Conservation (phyloP, 768 basidiomycete species). For the Boletus huronensis region DNA sequence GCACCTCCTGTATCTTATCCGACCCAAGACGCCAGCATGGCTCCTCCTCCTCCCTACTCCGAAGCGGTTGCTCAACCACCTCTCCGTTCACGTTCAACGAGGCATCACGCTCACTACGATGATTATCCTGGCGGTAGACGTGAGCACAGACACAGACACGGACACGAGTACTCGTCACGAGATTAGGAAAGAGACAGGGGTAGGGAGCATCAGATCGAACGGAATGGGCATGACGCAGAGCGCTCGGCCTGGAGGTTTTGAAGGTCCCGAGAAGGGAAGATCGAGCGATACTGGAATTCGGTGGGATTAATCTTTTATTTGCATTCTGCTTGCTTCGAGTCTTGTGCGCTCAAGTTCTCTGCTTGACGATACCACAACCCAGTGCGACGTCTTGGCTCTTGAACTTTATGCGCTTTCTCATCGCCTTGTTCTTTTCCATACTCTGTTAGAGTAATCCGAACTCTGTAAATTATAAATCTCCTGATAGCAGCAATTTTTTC, state of each 20-base stretch:
- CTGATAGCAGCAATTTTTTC: neutral
- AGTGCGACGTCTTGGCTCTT: neutral
- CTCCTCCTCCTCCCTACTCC: constrained; percentile 23
- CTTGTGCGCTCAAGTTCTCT: neutral
- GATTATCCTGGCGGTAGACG: constrained; percentile 9
- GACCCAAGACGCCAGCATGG: neutral
- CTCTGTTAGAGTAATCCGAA: neutral
- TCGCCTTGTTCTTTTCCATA: neutral
- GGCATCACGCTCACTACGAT: constrained; percentile 14
- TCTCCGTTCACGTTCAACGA: constrained; percentile 17
- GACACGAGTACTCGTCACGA: constrained; percentile 8
- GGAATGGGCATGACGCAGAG: constrained; percentile 1
- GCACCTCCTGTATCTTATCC: neutral
- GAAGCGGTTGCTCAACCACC: constrained; percentile 12
- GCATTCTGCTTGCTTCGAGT: neutral
- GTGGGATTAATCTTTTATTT: neutral
- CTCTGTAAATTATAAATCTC: neutral
- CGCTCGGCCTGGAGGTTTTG: constrained; percentile 11
- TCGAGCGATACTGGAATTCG: neutral
- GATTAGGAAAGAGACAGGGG: constrained; percentile 7
- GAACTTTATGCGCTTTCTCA: neutral
- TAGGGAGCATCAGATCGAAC: constrained; percentile 1
- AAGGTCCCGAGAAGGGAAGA: constrained; percentile 9
- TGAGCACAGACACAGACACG: constrained; percentile 14
- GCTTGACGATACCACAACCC: constrained; percentile 5